phyloP scores from a whole-genome alignment of 805 yeast genomes.

The Wickerhamiella musiphila region DNA sequence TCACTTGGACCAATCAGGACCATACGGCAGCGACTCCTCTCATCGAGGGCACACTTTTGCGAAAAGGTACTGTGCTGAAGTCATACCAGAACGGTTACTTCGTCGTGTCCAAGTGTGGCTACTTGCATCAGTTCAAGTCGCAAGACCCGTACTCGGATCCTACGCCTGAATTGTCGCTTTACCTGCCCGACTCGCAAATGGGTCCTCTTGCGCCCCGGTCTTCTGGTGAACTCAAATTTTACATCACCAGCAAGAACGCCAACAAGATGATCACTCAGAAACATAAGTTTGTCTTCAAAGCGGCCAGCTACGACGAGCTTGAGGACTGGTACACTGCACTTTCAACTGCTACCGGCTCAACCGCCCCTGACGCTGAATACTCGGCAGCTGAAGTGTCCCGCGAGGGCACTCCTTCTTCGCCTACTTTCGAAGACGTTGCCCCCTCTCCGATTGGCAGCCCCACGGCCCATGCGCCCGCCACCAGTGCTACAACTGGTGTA shows the following conservation, averaged over 20 bases:
- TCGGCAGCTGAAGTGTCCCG: not conserved
- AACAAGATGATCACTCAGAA: constrained; percentile 16
- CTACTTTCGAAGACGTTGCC: not conserved
- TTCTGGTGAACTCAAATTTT: constrained; percentile 25
- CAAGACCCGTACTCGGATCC: constrained; percentile 27
- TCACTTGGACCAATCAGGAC: constrained; percentile 24
- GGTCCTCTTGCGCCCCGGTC: constrained; percentile 18
- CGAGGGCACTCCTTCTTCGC: not conserved
- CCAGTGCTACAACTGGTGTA: not conserved
- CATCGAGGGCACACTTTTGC: constrained; percentile 29
- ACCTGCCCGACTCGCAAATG: constrained; percentile 29
- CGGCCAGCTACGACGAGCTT: constrained; percentile 29
- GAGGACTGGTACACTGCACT: constrained; percentile 30
- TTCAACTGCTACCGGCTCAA: constrained; percentile 1
- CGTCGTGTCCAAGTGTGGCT: constrained; percentile 30
- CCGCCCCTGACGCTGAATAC: not conserved
- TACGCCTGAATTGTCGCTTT: constrained; percentile 27
- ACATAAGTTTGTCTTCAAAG: constrained; percentile 26
- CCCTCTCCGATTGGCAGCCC: not conserved
- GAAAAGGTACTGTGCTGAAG: constrained; percentile 28
- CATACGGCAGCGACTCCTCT: constrained; percentile 28
- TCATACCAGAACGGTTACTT: constrained; percentile 26
- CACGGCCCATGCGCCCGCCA: not conserved
- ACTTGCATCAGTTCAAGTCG: constrained; percentile 30
- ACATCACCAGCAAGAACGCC: constrained; percentile 27